These are phyloP conservation scores for Bipolaris bicolor DNA, from an alignment of 2,329 filamentous ascomycete species.

Conservation along the genomic window DNA sequence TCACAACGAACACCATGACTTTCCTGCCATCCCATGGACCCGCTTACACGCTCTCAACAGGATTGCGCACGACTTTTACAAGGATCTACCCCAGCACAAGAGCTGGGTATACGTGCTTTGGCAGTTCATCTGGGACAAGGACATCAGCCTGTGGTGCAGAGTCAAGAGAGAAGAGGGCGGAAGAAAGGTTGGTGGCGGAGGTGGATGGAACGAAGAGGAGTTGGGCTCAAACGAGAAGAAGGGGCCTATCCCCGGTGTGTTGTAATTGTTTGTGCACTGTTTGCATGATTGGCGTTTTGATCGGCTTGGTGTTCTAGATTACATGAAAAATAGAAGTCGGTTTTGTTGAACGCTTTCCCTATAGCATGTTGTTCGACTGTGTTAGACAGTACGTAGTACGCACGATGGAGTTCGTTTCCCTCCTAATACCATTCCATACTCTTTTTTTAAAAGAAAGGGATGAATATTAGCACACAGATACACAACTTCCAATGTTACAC, in stretches of 20 bases:
- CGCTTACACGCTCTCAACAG: constrained; percentile 75
- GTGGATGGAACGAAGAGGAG: constrained; percentile 56
- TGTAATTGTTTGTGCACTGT: constrained; percentile 9
- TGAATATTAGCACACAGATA: too few relatives aligned
- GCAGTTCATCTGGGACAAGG: constrained; percentile 91
- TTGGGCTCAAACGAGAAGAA: constrained; percentile 56
- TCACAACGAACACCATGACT: constrained; percentile 99
- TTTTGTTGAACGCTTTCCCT: background rate
- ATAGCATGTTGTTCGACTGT: background rate
- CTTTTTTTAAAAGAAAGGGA: too few relatives aligned
- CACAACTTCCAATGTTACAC: too few relatives aligned
- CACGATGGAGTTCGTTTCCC: too few relatives aligned
- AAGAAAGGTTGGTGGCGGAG: constrained; percentile 59
- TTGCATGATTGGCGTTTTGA: constrained; percentile 10
- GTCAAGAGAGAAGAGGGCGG: constrained; percentile 89
- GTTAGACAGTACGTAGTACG: too few relatives aligned
- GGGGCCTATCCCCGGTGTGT: constrained; percentile 53
- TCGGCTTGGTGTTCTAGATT: constrained; percentile 4
- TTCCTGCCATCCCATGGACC: constrained; percentile 96
- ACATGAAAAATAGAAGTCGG: constrained; percentile 2
- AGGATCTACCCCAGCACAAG: constrained; percentile 80
- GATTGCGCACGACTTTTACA: constrained; percentile 90
- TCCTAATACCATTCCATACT: too few relatives aligned
- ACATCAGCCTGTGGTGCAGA: constrained; percentile 87
- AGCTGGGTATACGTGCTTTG: constrained; percentile 95